Percentiles rank a stretch among this genome's conserved stretches.
These are phyloP conservation scores for Penicillium macrosclerotiorum DNA, from an alignment of 495 filamentous ascomycete genomes.

Conservation along the genomic window DNA sequence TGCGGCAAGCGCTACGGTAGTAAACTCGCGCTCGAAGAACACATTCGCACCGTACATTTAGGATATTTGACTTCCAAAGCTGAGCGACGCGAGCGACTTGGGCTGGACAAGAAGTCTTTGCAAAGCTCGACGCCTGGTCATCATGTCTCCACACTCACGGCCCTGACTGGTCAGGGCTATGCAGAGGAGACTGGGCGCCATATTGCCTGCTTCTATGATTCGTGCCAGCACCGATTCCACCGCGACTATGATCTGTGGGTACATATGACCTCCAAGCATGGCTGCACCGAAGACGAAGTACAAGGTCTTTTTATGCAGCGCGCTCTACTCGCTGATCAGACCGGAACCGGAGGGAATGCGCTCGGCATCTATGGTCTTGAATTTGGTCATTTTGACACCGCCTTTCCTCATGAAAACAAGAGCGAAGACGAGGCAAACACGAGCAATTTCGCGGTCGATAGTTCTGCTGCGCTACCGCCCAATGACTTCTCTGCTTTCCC, in stretches of 20 bases:
- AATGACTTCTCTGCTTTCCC: slow-evolving; percentile 4
- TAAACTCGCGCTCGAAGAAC: slow-evolving; percentile 75
- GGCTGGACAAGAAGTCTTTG: slow-evolving; percentile 26
- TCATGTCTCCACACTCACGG: slow-evolving; percentile 34
- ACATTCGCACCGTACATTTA: slow-evolving; percentile 74
- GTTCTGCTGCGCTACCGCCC: not conserved
- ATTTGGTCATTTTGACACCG: slow-evolving; percentile 27
- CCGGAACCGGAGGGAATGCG: slow-evolving; percentile 27
- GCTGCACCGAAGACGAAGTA: slow-evolving; percentile 48
- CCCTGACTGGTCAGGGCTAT: slow-evolving; percentile 62
- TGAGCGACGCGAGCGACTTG: slow-evolving; percentile 39
- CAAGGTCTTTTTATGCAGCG: slow-evolving; percentile 45
- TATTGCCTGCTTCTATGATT: slow-evolving; percentile 52
- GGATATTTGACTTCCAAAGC: slow-evolving; percentile 50
- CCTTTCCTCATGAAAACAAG: slow-evolving; percentile 20
- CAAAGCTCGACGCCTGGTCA: too few species aligned
- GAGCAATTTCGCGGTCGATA: too few species aligned
- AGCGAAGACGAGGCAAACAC: not conserved
- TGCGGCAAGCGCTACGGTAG: slow-evolving; percentile 68
- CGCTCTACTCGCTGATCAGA: slow-evolving; percentile 34
- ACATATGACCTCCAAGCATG: slow-evolving; percentile 60
- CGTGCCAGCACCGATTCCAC: slow-evolving; percentile 60
- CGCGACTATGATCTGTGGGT: slow-evolving; percentile 65
- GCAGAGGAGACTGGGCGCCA: slow-evolving; percentile 50
- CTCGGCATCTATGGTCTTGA: slow-evolving; percentile 47